Base-by-base conservation (phyloP, 306 rosid species). In the Coriaria nepalensis region DNA sequence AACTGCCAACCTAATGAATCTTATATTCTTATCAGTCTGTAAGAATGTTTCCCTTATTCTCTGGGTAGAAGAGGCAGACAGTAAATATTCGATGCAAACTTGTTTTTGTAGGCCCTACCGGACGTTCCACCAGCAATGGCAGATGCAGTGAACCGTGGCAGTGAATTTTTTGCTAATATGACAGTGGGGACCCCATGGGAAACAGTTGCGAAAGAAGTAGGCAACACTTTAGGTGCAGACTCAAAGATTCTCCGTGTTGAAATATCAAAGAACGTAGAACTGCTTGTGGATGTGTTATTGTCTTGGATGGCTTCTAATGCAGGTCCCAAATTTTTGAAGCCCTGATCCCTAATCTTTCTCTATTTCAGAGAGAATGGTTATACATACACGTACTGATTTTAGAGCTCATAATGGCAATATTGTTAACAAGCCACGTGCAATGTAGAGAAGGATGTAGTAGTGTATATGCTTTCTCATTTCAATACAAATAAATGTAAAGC, bases 71-170 rank as follows among this genome's bases (percentile, higher is more conserved):
- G n/a, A n/a, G n/a, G n/a, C n/a, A n/a, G n/a, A n/a, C n/a, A n/a
- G n/a, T n/a, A n/a, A n/a, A n/a, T n/a, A n/a, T n/a, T n/a, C n/a
- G n/a, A n/a, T n/a, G n/a, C n/a, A n/a, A n/a, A n/a, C n/a, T n/a
- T 34, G 45, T 68, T 60, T 61, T 53, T 78, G 65, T 70, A 88
- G 95, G 95, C 84, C 32, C 54, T 90, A 6, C 97, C 95, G 35
- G 95, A 90, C 65, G 82, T 90, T 59, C 95, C 97, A 11, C 97
- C 97, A 5, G 92, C 82, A 51, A 84, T 84, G 97, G 93, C 86
- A 2, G 76, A 90, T 66, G 97, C 97, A 35, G 95, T 90, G 58
- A 90, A 84, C 42, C 83, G 92, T 6, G 97, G 97, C 7, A 81
- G 94, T 2, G 95, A 81, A 73, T 64, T 90, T 63, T 66, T 90